Conservation (phyloP, 306 rosid genomes). For the Erythrophleum fordii region DNA sequence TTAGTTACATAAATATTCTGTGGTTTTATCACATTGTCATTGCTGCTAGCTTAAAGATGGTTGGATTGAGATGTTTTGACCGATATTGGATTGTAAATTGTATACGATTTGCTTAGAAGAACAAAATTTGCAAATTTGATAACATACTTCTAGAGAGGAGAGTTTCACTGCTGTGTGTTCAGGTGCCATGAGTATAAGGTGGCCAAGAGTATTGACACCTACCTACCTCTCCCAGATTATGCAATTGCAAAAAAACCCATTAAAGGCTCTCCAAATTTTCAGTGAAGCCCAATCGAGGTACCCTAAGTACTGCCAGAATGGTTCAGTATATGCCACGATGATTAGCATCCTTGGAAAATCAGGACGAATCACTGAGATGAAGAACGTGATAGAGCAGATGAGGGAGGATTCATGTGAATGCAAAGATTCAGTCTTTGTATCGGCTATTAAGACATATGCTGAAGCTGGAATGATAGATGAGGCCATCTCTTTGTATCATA, state of each 20-base stretch:
- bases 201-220: conserved; percentile 64
- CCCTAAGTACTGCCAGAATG: conserved; percentile 54
- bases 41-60: too few species aligned
- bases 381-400: conserved; percentile 51
- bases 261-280: conserved; percentile 56
- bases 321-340: conserved; percentile 62
- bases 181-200: conserved; percentile 50
- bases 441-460: conserved; percentile 49
- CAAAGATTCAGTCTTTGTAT: conserved; percentile 56
- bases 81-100: too few species aligned
- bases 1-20: too few species aligned
- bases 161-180: conserved; percentile 14
- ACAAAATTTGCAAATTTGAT: too few species aligned
- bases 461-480: conserved; percentile 48
- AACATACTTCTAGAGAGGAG: too few species aligned
- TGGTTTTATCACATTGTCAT: too few species aligned
- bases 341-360: conserved; percentile 54
- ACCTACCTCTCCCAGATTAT: conserved; percentile 53
- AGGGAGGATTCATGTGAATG: conserved; percentile 60
- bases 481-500: conserved; percentile 47
- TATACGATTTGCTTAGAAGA: too few species aligned
- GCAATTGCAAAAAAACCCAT: conserved; percentile 52
- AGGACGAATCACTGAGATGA: conserved; percentile 51
- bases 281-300: conserved; percentile 49
- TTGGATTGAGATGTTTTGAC: too few species aligned